Base-by-base conservation (phyloP, 139 green algal genomes). In the Volvox africanus region DNA sequence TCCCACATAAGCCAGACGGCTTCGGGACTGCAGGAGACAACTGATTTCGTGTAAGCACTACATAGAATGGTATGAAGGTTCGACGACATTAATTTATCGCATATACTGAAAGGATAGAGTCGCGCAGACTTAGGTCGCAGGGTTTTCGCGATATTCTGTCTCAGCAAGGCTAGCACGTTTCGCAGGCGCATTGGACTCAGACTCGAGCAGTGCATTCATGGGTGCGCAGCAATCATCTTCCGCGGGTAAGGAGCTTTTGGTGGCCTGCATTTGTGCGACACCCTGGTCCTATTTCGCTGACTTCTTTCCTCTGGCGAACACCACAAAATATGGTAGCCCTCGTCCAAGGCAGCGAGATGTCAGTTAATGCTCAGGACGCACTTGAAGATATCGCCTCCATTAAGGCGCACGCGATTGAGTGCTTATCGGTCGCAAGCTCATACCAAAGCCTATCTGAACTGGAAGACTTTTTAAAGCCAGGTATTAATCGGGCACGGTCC, bases 371-470 rank as follows among this genome's bases (percentile, higher is more conserved):
- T 55, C 30, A 30, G 28, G 75, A 55, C 33, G 33, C 32, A 26
- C 20, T 28, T 17, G 75, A 55, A 22, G 75, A 55, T 20, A 30
- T 61, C 13, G 75, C 18, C 14, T 35, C 44, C 1, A 61, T 84
- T 22, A 84, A 68, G 24, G 85, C 85, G 6, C 85, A 89, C n/a
- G 85, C 85, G 14, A 89, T 89, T 5, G 85, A 89, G 0, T 82
- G 69, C 69, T 79, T 68, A 37, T 89, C 84, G 18, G 17, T 89
- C 28, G 85, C 85, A 19, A 75, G 37, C 18, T 82, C 69, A n/a
- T 89, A 89, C 22, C 85, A 89, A 21, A 82, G 69, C 69, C 5
- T 82, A 2, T 82, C 69, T 35, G 85, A 89, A 20, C 69, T 89
- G 26, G 71, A 82, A 26, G 85, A 89, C 19, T 89, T 89, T 71